Conservation (phyloP, 129 eudicot species). For the Flaveria sonorensis region DNA sequence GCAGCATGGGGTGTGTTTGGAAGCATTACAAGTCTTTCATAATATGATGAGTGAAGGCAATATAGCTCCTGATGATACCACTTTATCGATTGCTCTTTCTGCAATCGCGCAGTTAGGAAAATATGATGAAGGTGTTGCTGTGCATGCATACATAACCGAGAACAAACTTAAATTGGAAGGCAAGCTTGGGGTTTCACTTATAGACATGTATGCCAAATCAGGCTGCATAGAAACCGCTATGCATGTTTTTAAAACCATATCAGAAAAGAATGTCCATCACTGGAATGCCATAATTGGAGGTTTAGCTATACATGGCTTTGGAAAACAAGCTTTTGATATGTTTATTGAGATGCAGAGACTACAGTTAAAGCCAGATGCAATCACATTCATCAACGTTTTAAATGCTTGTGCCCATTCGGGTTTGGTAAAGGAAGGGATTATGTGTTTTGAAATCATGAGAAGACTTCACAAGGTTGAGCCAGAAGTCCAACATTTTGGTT, state of each 20-base stretch:
- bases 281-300: conserved; percentile 90
- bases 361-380: conserved; percentile 54
- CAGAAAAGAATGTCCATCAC: conserved; percentile 53
- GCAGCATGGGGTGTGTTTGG: conserved; percentile 43
- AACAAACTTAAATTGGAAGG: conserved; percentile 40
- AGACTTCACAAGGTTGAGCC: conserved; percentile 53
- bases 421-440: conserved; percentile 63
- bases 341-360: conserved; percentile 55
- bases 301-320: conserved; percentile 70
- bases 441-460: conserved; percentile 72
- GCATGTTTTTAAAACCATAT: conserved; percentile 47
- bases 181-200: conserved; percentile 68
- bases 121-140: conserved; percentile 48
- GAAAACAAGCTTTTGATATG: conserved; percentile 57
- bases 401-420: conserved; percentile 82
- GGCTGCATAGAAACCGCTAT: conserved; percentile 62
- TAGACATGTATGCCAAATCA: conserved; percentile 81
- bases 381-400: conserved; percentile 64
- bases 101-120: conserved; percentile 59
- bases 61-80: conserved; percentile 55
- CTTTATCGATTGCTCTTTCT: conserved; percentile 61
- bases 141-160: conserved; percentile 48
- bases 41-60: conserved; percentile 36
- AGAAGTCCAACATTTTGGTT: conserved; percentile 70
- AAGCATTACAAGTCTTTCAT: conserved; percentile 55